Base-by-base conservation (phyloP, 2,329 filamentous ascomycete species). In the Amesomyces nigricolor region DNA sequence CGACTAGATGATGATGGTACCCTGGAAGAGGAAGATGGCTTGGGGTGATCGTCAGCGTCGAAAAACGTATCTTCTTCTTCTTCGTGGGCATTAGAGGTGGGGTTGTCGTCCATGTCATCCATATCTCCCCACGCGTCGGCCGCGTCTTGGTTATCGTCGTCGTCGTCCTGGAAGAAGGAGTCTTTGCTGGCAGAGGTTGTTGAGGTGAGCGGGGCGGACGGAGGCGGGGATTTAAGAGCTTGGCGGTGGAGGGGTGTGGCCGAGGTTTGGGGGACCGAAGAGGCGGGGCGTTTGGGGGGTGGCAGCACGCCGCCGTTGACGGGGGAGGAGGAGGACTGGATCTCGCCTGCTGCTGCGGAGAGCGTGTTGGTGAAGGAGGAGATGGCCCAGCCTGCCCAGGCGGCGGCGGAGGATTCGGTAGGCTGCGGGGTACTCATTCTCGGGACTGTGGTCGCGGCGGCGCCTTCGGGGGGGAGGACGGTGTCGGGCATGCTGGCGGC, bases 311-410 rank as follows among this genome's bases (percentile, higher is more conserved):
- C 30, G 74, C 37, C 73, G 73, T 58, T 78, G 78, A 51, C 76
- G 71, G 16, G 78, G 2, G 55, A 26, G 19, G 63, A 49, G 8
- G 52, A 68, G 1, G 83, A 74, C 66, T 92, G 79, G 60, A 99
- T 99, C 55, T 96, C 88, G 16, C 94, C 94, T 8, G 87, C 87
- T 0, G 90, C 91, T 0, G 88, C 74, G 1, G 89, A 86, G 11
- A 97, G 70, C 66, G 96, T 96, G 72, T 97, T 97, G 2, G 94
- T 97, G 68, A 99, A 99, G 1, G 91, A 96, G 0, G 94, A 97
- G 53, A 99, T 96, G 1, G 94, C 94, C 94, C 94, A 99, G 11
- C 94, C 94, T 1, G 94, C 84, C 94, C 94, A 97, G 4, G 85
- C 84, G 19, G 79, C 76, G 1, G 64, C 52, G 1, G 59, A 79